phyloP scores from a whole-genome alignment of 495 filamentous ascomycete species.

The Tuber indicum region DNA sequence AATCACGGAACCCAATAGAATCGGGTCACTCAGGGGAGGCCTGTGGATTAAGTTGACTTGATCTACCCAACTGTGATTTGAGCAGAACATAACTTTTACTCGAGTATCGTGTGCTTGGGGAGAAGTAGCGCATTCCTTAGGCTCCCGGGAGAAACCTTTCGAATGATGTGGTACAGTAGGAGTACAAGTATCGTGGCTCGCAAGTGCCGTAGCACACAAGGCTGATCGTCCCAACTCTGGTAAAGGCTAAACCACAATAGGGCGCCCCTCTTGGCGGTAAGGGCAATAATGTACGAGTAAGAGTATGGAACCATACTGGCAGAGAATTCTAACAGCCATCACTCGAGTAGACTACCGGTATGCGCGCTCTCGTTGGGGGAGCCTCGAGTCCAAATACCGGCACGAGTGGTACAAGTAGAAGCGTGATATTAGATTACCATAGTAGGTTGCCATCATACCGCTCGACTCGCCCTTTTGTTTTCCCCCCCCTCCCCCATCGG shows the following conservation, averaged over 20 bases:
- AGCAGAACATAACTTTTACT: neutral
- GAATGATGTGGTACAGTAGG: neutral
- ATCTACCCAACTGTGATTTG: neutral
- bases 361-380: neutral
- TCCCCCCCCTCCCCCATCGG: neutral
- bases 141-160: neutral
- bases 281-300: neutral
- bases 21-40: neutral
- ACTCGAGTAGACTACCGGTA: no score
- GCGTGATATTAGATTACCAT: neutral
- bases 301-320: neutral
- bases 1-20: neutral
- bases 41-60: neutral
- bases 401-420: neutral
- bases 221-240: neutral
- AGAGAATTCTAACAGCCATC: neutral
- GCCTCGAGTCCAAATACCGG: neutral
- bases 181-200: neutral
- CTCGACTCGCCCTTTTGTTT: slow-evolving; percentile 30
- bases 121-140: neutral
- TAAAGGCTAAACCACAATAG: slow-evolving; percentile 1
- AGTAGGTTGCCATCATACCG: slow-evolving; percentile 17
- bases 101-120: neutral
- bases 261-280: neutral
- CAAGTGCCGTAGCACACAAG: neutral